Base-by-base conservation (phyloP, 306 rosid species). In the Senna siamea region DNA sequence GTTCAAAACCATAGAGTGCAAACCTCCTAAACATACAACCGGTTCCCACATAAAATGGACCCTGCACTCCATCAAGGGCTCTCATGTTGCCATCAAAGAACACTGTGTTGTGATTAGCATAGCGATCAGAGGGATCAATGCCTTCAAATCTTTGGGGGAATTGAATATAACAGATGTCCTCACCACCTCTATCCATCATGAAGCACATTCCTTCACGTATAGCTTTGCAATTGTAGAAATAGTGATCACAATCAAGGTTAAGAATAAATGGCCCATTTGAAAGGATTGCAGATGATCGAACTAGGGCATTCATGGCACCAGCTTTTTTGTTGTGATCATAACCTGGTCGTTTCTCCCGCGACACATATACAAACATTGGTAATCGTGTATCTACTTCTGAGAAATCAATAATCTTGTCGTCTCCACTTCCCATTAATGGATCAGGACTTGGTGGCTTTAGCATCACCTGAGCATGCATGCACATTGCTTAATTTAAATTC, bases 31-130 rank as follows among this genome's bases (percentile, higher is more conserved):
- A 93, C 96, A 93, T 91, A 48, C 92, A 86, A 7, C 98, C 97
- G 0, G 98, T 93, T 73, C 98, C 98, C 34, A 93, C 93, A 19
- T 93, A 93, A 52, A 93, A 77, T 4, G 96, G 98, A 32, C 98
- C 98, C 81, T 85, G 89, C 1, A 85, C 48, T 19, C 89, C 89
- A 41, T 85, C 89, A 9, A 85, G 89, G 4, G 89, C 89, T 58
- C 89, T 40, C 89, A 85, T 85, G 65, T 85, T 85, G 4, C 87
- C 89, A 20, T 85, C 89, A 12, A 85, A 85, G 74, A 85, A 85
- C 19, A 85, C 89, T 0, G 87, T 85, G 23, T 82, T 85, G 61
- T 85, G 85, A 47, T 85, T 85, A 7, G 89, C 89, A 13, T 85
- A 85, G 1, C 89, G 85, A 48, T 85, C 89, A 0, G 89, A 85